phyloP scores from a whole-genome alignment of 495 filamentous ascomycete genomes.

The Tuber brumale region DNA sequence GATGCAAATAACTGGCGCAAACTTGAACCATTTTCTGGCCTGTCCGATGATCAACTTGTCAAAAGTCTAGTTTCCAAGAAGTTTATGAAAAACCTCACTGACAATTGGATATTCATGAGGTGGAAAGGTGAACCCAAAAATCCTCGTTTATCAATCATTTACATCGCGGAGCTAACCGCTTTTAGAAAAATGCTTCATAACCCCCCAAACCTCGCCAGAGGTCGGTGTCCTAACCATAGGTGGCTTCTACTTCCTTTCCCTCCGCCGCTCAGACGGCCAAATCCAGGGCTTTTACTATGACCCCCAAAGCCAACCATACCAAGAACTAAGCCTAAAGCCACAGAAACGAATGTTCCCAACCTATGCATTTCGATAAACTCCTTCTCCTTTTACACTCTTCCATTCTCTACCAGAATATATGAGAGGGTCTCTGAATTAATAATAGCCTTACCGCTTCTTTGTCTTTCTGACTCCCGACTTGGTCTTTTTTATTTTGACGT shows the following conservation, averaged over 20 bases:
- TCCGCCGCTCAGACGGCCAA: slow-evolving; percentile 55
- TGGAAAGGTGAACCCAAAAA: slow-evolving; percentile 58
- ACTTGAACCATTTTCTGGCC: slow-evolving; percentile 58
- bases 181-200: slow-evolving; percentile 65
- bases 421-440: not conserved
- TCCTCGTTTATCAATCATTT: slow-evolving; percentile 8
- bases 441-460: not conserved
- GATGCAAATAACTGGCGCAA: slow-evolving; percentile 69
- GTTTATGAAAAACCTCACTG: slow-evolving; percentile 45
- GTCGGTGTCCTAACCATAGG: slow-evolving; percentile 56
- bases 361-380: slow-evolving; percentile 44
- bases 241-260: slow-evolving; percentile 68
- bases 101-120: slow-evolving; percentile 63
- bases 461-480: not conserved
- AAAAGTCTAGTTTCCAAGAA: slow-evolving; percentile 53
- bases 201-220: slow-evolving; percentile 46
- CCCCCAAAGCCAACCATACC: slow-evolving; percentile 63
- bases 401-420: not conserved
- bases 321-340: slow-evolving; percentile 57
- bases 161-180: not conserved
- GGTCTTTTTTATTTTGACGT: not conserved
- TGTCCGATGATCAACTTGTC: slow-evolving; percentile 55
- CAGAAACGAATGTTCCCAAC: slow-evolving; percentile 46
- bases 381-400: not conserved
- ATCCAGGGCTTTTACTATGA: slow-evolving; percentile 71